phyloP scores from a whole-genome alignment of 2,329 filamentous ascomycete genomes.

The Trichophyton equinum region DNA sequence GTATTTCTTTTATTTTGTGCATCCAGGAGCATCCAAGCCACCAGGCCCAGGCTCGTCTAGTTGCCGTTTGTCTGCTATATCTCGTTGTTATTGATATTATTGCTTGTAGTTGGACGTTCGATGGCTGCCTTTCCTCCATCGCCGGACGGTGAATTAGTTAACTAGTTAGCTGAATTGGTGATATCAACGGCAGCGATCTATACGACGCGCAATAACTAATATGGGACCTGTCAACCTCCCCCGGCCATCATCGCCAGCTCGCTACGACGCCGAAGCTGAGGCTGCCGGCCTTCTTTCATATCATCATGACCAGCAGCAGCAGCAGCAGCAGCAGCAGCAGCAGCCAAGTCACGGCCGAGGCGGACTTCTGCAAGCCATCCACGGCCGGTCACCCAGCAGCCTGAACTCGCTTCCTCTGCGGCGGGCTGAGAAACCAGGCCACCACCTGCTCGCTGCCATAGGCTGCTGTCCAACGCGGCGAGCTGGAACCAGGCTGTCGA shows the following conservation, averaged over 20 bases:
- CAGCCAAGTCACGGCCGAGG: neutral
- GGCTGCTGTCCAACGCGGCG: neutral
- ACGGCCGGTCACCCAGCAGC: neutral
- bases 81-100: neutral
- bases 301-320: neutral
- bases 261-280: neutral
- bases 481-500: neutral
- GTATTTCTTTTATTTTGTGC: neutral
- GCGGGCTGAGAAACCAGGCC: neutral
- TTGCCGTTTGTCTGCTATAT: neutral
- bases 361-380: neutral
- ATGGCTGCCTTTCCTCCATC: neutral
- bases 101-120: neutral
- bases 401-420: neutral
- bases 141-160: too few relatives aligned
- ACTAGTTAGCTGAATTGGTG: too few relatives aligned
- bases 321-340: neutral
- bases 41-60: neutral
- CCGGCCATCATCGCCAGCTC: neutral
- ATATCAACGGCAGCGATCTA: too few relatives aligned
- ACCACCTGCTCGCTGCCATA: neutral
- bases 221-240: neutral
- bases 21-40: neutral
- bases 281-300: neutral
- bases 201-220: too few relatives aligned